Evolutionary conservation across 1,284 basidiomycete species (phyloP).

Genomic region (Meira miltonrushii): DNA sequence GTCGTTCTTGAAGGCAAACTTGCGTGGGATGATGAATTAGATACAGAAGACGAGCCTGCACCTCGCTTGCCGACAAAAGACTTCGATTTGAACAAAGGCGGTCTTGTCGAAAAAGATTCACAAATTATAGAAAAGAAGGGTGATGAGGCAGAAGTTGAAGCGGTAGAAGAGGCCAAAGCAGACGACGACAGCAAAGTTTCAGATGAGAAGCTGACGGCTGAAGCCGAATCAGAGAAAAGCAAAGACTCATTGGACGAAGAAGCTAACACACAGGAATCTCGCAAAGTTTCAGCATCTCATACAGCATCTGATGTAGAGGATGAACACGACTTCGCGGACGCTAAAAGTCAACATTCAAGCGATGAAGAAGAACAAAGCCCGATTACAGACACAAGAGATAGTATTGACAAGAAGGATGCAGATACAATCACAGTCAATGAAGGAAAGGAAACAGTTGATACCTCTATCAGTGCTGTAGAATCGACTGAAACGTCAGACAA

Average conservation of each 20-base stretch:
- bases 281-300: too few relatives aligned
- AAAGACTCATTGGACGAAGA: neutral
- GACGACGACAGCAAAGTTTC: slow-evolving; percentile 18
- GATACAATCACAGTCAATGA: neutral
- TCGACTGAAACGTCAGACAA: neutral
- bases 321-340: slow-evolving; percentile 9
- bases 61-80: slow-evolving; percentile 2
- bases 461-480: neutral
- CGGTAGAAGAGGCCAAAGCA: slow-evolving; percentile 16
- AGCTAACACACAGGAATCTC: neutral
- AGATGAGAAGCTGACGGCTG: slow-evolving; percentile 17
- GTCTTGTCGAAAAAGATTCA: neutral
- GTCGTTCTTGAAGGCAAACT: slow-evolving; percentile 49
- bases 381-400: neutral
- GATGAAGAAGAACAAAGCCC: neutral
- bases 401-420: neutral
- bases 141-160: slow-evolving; percentile 8
- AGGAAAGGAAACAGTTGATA: slow-evolving; percentile 5
- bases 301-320: slow-evolving; percentile 2
- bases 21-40: slow-evolving; percentile 25
- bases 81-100: neutral
- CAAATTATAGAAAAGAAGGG: neutral
- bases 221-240: slow-evolving; percentile 17
- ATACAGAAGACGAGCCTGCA: slow-evolving; percentile 3
- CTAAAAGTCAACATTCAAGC: neutral